Conservation (phyloP, 176 grass and related monocot species). For the Triticum aestivum region DNA sequence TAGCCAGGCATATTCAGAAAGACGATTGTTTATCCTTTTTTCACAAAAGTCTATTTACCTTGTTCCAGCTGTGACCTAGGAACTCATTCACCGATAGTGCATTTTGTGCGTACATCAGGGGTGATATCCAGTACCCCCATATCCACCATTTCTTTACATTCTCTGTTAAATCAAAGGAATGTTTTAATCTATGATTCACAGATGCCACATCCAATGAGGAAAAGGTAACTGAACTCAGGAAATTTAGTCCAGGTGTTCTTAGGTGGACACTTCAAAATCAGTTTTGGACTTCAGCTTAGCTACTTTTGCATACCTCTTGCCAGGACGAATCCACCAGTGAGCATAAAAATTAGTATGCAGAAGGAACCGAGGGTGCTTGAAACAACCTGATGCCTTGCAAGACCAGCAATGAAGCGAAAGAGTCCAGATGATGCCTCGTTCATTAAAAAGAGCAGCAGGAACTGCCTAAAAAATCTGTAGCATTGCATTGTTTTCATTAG, state of each 20-base stretch:
- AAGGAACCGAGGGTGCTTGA: constrained; percentile 67
- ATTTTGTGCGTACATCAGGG: constrained; percentile 74
- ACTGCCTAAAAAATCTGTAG: constrained; percentile 67
- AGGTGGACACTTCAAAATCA: not conserved
- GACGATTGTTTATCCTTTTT: not conserved
- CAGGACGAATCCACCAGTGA: constrained; percentile 75
- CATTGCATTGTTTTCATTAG: constrained; percentile 7
- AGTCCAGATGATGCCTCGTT: constrained; percentile 56
- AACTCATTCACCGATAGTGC: constrained; percentile 83
- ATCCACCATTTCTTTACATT: constrained; percentile 89
- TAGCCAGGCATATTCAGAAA: not conserved
- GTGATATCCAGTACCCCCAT: constrained; percentile 77
- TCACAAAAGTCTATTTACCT: constrained; percentile 35
- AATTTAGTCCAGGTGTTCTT: not conserved
- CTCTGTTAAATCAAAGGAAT: constrained; percentile 40
- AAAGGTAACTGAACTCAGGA: not conserved
- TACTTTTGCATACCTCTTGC: constrained; percentile 53
- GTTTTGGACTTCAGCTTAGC: not conserved
- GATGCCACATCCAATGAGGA: not conserved
- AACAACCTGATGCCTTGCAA: constrained; percentile 65
- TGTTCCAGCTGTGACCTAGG: constrained; percentile 60
- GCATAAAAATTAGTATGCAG: constrained; percentile 51
- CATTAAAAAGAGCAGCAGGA: constrained; percentile 54
- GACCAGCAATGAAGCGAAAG: constrained; percentile 62
- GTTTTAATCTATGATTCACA: not conserved